These are phyloP conservation scores for Collybia sordida DNA, from an alignment of 768 basidiomycete species.

Conservation along the genomic window DNA sequence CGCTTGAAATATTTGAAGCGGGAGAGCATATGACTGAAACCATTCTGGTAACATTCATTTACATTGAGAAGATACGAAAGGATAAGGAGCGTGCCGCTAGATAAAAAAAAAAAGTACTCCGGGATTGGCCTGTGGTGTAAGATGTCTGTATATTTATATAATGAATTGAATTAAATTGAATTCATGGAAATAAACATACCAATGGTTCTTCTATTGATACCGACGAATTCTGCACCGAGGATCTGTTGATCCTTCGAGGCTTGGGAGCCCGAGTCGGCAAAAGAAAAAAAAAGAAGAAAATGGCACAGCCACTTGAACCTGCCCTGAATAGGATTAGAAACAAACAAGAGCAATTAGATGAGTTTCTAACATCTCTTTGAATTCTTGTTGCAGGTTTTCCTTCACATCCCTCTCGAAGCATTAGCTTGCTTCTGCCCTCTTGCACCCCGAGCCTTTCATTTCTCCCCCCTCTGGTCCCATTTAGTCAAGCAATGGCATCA, in stretches of 20 bases:
- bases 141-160: too few species aligned
- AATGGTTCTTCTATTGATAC: too few species aligned
- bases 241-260: background rate
- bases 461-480: conserved; percentile 28
- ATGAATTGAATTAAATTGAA: too few species aligned
- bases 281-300: background rate
- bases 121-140: too few species aligned
- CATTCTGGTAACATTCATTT: conserved; percentile 28
- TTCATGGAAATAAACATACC: background rate
- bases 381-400: background rate
- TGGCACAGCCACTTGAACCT: background rate
- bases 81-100: conserved; percentile 13
- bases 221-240: background rate
- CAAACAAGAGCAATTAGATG: conserved; percentile 14
- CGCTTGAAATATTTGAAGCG: conserved; percentile 15
- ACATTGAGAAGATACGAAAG: conserved; percentile 24
- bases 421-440: conserved; percentile 88
- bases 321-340: conserved; percentile 9
- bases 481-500: conserved; percentile 58
- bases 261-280: background rate
- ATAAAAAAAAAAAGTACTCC: conserved; percentile 18
- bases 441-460: conserved; percentile 27
- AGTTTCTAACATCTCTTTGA: conserved; percentile 3
- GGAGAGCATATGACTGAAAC: conserved; percentile 24
- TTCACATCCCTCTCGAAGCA: conserved; percentile 54